Percentiles rank a stretch among this genome's conserved stretches.
Evolutionary conservation across 139 green algal genomes (phyloP).

Genomic region (Tetradesmus obliquus): DNA sequence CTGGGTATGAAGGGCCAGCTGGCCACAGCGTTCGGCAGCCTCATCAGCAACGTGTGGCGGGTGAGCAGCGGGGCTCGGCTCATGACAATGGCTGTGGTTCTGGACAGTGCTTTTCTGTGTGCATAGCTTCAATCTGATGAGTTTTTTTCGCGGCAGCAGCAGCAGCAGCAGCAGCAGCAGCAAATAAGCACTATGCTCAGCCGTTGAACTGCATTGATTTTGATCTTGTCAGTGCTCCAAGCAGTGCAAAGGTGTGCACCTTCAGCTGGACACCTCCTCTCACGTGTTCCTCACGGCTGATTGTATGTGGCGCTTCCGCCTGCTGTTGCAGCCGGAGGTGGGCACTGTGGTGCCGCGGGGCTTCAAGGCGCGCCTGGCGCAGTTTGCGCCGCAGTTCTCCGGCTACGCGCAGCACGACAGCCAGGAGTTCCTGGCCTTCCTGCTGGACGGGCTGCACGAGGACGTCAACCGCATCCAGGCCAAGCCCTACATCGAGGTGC

Average conservation of each 20-base stretch:
- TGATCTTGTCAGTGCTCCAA: no score
- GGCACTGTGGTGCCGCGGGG: constrained; percentile 46
- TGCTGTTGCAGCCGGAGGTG: constrained; percentile 18
- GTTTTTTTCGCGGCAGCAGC: no score
- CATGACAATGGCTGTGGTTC: not conserved
- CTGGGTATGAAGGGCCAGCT: constrained; percentile 94
- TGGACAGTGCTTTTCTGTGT: no score
- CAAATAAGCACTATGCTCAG: no score
- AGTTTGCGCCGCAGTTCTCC: constrained; percentile 94
- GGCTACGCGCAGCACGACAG: constrained; percentile 96
- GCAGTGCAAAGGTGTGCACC: no score
- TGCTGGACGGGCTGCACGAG: constrained; percentile 97
- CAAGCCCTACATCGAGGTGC: constrained; percentile 95
- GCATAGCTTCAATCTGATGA: no score
- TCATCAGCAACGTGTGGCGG: constrained; percentile 92
- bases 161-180: no score
- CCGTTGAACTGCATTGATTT: no score
- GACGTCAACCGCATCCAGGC: constrained; percentile 94
- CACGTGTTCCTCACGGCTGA: no score
- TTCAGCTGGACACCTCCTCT: no score
- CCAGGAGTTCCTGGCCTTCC: constrained; percentile 90
- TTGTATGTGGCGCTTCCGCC: no score
- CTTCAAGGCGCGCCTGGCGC: constrained; percentile 89
- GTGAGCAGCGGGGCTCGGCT: constrained; percentile 29
- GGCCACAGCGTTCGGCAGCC: constrained; percentile 84